Percentiles rank a stretch among this genome's conserved stretches.
Evolutionary conservation across 2,329 filamentous ascomycete species (phyloP).

Genomic region (Paramyrothecium sp.): DNA sequence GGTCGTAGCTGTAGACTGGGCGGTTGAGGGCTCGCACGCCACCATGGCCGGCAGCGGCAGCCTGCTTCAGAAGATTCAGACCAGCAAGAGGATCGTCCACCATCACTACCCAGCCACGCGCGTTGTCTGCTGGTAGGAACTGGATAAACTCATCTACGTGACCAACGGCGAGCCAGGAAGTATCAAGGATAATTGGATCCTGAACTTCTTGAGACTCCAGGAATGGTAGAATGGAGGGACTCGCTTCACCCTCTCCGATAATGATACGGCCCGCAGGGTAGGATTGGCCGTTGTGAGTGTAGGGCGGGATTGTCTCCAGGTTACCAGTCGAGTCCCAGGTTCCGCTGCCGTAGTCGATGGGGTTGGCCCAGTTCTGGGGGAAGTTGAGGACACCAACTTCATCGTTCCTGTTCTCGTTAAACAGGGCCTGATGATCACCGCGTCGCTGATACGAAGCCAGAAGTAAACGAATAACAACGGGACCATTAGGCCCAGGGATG

Average conservation of each 20-base stretch:
- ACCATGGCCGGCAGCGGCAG: slow-evolving; percentile 12
- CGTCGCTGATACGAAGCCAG: background rate
- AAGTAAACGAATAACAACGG: slow-evolving; percentile 27
- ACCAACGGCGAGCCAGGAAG: slow-evolving; percentile 20
- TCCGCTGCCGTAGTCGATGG: slow-evolving; percentile 4
- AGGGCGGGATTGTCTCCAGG: slow-evolving; percentile 35
- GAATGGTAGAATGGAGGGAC: slow-evolving; percentile 20
- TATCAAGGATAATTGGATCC: slow-evolving; percentile 29
- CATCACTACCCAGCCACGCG: slow-evolving; percentile 21
- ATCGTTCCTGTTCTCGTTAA: background rate
- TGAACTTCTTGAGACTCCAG: slow-evolving; percentile 32
- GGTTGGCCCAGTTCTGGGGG: background rate
- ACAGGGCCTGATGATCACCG: background rate
- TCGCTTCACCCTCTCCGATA: slow-evolving; percentile 11
- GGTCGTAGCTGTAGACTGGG: background rate
- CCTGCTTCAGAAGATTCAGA: slow-evolving; percentile 15
- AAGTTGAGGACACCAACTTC: background rate
- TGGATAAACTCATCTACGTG: slow-evolving; percentile 28
- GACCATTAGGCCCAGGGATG: slow-evolving; percentile 34
- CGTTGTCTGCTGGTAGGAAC: slow-evolving; percentile 20
- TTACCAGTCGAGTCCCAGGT: slow-evolving; percentile 26
- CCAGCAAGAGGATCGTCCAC: slow-evolving; percentile 19
- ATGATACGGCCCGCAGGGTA: slow-evolving; percentile 19
- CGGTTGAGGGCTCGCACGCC: slow-evolving; percentile 12
- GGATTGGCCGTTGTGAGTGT: slow-evolving; percentile 12